A percentile compares a stretch with the other conserved stretches of the same genome.
phyloP scores from a whole-genome alignment of 805 yeast genomes.

The Yarrowia keelungensis region DNA sequence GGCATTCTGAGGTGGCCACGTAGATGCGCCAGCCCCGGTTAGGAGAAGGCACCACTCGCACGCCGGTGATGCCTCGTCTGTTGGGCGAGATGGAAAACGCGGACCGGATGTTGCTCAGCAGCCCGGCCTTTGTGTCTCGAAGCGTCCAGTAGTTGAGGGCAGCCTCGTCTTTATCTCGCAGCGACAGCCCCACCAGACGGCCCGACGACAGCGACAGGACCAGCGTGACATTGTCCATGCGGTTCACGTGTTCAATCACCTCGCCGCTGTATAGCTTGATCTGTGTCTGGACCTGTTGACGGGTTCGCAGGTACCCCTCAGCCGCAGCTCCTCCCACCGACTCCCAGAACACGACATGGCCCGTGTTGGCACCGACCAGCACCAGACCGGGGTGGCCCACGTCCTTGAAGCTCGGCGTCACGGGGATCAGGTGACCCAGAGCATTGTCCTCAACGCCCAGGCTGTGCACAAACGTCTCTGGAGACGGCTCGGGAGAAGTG shows the following conservation, averaged over 20 bases:
- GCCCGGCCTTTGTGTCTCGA: constrained; percentile 22
- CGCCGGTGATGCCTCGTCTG: constrained; percentile 10
- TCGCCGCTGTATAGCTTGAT: constrained; percentile 33
- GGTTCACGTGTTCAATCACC: constrained; percentile 26
- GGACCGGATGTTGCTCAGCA: constrained; percentile 26
- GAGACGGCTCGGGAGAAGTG: constrained; percentile 59
- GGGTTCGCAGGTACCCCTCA: constrained; percentile 50
- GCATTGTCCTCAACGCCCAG: constrained; percentile 35
- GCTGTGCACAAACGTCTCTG: constrained; percentile 11
- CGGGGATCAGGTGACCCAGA: constrained; percentile 62
- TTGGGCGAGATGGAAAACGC: constrained; percentile 24
- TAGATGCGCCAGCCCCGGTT: constrained; percentile 44
- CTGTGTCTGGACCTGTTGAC: constrained; percentile 59
- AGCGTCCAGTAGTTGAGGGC: constrained; percentile 21
- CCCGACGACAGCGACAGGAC: constrained; percentile 26
- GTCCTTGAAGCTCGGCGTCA: constrained; percentile 66
- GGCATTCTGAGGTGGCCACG: constrained; percentile 55
- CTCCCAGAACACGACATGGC: constrained; percentile 27
- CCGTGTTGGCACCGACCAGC: constrained; percentile 54
- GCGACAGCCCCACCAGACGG: constrained; percentile 17
- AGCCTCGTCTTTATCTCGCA: constrained; percentile 26
- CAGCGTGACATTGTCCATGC: constrained; percentile 13
- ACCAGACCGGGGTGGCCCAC: constrained; percentile 66
- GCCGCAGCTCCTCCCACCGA: constrained; percentile 15
- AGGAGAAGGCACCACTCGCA: neutral